A percentile compares a stretch with the other conserved stretches of the same genome.
These are phyloP conservation scores for Oryza coarctata DNA, from an alignment of 176 grass and related monocot species.

Conservation along the genomic window DNA sequence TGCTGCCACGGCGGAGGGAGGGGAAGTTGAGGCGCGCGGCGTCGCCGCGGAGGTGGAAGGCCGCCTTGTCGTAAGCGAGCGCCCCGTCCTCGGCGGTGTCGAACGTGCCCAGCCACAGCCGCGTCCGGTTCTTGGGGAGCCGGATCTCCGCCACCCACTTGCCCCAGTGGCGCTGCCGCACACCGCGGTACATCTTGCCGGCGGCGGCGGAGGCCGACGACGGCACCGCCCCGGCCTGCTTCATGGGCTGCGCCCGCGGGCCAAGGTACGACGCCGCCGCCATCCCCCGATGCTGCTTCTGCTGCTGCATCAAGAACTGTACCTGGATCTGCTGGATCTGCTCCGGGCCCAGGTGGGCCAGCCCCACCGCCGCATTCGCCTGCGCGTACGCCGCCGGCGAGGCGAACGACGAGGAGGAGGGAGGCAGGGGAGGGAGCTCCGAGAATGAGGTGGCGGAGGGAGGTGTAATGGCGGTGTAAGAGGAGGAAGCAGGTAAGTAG, in stretches of 20 bases:
- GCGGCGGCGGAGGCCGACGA: background rate
- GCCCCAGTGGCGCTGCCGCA: slow-evolving; percentile 98
- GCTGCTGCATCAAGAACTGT: slow-evolving; percentile 68
- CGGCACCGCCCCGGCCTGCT: slow-evolving; percentile 45
- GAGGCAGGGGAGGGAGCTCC: slow-evolving; percentile 49
- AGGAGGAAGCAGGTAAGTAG: slow-evolving; percentile 22
- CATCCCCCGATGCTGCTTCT: slow-evolving; percentile 29
- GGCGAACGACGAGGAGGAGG: slow-evolving; percentile 35
- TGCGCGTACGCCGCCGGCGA: slow-evolving; percentile 16
- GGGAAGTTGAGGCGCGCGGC: slow-evolving; percentile 93
- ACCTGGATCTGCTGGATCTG: slow-evolving; percentile 77
- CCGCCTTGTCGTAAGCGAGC: slow-evolving; percentile 93
- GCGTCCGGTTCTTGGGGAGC: slow-evolving; percentile 83
- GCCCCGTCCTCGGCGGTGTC: slow-evolving; percentile 92
- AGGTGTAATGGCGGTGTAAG: slow-evolving; percentile 31
- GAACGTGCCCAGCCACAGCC: slow-evolving; percentile 98
- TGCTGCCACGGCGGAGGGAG: slow-evolving; percentile 54
- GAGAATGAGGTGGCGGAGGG: slow-evolving; percentile 41
- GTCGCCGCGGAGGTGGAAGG: slow-evolving; percentile 86
- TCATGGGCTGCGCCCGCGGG: slow-evolving; percentile 76
- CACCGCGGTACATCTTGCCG: slow-evolving; percentile 79
- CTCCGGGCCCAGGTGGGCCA: slow-evolving; percentile 50
- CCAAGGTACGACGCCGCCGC: slow-evolving; percentile 40
- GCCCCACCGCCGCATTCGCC: slow-evolving; percentile 24
- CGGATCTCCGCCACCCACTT: slow-evolving; percentile 99